Conservation (phyloP, 148 eudicot species). For the Cornus florida region DNA sequence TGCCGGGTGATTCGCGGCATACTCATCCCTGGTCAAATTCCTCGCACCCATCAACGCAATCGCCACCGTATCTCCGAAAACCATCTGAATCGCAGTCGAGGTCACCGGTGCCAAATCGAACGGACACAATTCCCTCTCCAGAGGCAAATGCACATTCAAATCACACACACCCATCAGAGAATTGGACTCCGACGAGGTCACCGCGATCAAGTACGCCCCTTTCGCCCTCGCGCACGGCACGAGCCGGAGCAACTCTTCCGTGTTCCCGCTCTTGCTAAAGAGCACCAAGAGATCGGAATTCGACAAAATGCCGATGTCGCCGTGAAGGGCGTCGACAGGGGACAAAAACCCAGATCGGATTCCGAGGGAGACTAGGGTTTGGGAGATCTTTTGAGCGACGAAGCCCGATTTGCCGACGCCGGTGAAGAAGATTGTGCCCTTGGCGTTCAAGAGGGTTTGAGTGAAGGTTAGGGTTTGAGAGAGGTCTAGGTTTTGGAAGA, state of each 20-base stretch:
- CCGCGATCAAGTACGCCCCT: conserved; percentile 63
- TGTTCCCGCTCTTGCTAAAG: conserved; percentile 81
- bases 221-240: conserved; percentile 89
- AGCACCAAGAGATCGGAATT: conserved; percentile 57
- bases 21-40: conserved; percentile 73
- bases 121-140: conserved; percentile 93
- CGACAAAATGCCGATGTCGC: conserved; percentile 75
- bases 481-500: conserved; percentile 70
- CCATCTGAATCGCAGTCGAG: conserved; percentile 99
- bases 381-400: conserved; percentile 88
- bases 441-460: conserved; percentile 55
- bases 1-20: conserved; percentile 93
- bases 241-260: conserved; percentile 67
- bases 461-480: conserved; percentile 76
- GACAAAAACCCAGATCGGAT: conserved; percentile 71
- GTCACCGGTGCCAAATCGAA: conserved; percentile 94
- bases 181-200: conserved; percentile 64
- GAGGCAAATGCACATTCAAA: conserved; percentile 81
- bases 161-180: conserved; percentile 61
- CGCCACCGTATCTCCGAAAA: conserved; percentile 94
- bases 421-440: conserved; percentile 79
- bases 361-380: conserved; percentile 78
- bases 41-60: conserved; percentile 87
- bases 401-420: conserved; percentile 98
- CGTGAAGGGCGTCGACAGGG: conserved; percentile 89